Conservation (phyloP, 768 basidiomycete species). For the Leccinum longicurvipes region DNA sequence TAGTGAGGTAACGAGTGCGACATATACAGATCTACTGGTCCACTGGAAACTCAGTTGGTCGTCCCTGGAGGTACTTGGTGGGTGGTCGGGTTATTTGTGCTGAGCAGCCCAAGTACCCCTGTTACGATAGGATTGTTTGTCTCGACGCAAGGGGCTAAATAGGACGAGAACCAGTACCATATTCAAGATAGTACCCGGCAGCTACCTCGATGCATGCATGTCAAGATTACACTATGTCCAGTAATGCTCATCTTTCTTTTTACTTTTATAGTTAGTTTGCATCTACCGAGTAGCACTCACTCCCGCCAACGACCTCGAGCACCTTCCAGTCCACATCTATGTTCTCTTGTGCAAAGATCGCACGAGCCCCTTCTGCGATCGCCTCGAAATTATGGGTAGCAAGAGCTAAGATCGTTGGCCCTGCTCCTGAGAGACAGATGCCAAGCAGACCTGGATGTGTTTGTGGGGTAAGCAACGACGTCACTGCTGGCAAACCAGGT, state of each 20-base stretch:
- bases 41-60: no score
- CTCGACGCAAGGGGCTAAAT: slow-evolving; percentile 72
- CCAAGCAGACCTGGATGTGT: slow-evolving; percentile 95
- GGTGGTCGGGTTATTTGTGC: no score
- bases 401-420: slow-evolving; percentile 94
- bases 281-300: slow-evolving; percentile 20
- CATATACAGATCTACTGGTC: no score
- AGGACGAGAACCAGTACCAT: neutral
- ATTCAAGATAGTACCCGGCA: slow-evolving; percentile 23
- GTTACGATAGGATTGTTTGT: slow-evolving; percentile 89
- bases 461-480: slow-evolving; percentile 79
- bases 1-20: no score
- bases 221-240: slow-evolving; percentile 15
- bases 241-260: slow-evolving; percentile 15
- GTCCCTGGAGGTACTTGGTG: no score
- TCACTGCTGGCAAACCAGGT: slow-evolving; percentile 92
- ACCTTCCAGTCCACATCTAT: slow-evolving; percentile 91
- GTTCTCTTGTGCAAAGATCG: slow-evolving; percentile 65
- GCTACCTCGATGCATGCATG: slow-evolving; percentile 22
- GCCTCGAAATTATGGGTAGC: slow-evolving; percentile 81
- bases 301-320: slow-evolving; percentile 59
- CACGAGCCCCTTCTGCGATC: slow-evolving; percentile 79
- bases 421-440: slow-evolving; percentile 96
- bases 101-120: no score
- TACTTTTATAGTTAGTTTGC: slow-evolving; percentile 11